Evolutionary conservation across 805 yeast genomes (phyloP), one percentile per base, ranked within the genome.

Genomic region (Candida krabiensis): DNA sequence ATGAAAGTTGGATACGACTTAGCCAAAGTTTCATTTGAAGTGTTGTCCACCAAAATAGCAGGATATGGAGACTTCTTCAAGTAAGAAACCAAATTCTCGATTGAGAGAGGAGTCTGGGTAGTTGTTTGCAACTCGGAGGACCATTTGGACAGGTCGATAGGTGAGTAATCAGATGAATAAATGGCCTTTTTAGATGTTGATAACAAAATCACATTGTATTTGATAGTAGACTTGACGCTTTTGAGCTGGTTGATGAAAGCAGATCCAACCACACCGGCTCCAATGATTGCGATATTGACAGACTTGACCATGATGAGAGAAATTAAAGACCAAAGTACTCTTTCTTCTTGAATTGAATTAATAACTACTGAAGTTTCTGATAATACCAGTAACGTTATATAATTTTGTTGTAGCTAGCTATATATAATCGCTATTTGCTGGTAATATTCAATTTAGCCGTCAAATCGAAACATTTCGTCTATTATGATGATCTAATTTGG

Each of bases 231-330:
- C 50, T 77, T 75, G 47, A 86, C 64, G 41, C 70, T 67, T 37
- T 75, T 70, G 57, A 91, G 76, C 69, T 91, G 99, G 64, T 75
- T 77, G 62, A 93, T 70, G 69, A 89, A 88, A 35, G 96, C 86
- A 18, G 93, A 75, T 43, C 99, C 99, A 45, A 93, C 98, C 35
- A 91, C 93, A 56, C 99, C 99, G 38, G 97, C 82, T 61, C 90
- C 90, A 43, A 84, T 77, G 52, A 84, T 72, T 24, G 89, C 90
- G 49, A 84, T 64, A 56, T 83, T 83, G 36, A 82, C 83, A 43
- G 75, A 57, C 50, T 70, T 74, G 37, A 69, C 54, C 81, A 76
- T 77, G 38, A 30, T 60, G 35, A 7, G 8, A 6, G 8, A 13
- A 21, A 8, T 21, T 8, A 8, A 21, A 8, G 9, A 21, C 7